Conservation (phyloP, 2,329 filamentous ascomycete species). For the Gnomoniopsis smithogilvyi region DNA sequence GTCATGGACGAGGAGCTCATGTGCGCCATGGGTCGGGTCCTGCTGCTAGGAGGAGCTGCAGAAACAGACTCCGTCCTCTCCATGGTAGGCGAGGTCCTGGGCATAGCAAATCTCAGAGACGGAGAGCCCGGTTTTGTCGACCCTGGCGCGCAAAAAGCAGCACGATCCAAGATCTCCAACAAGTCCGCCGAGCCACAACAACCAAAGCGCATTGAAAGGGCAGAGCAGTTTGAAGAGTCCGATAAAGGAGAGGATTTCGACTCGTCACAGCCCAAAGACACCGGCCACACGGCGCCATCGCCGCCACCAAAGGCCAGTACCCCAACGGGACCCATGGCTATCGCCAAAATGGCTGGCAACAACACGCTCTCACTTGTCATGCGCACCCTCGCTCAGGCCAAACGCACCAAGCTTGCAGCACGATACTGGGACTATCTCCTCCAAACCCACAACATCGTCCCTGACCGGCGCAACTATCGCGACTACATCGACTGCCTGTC, state of each 20-base stretch:
- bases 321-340: not conserved
- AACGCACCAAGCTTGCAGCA: constrained; percentile 58
- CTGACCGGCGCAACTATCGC: constrained; percentile 70
- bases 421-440: constrained; percentile 79
- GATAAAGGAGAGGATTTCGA: constrained; percentile 1
- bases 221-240: constrained; percentile 2
- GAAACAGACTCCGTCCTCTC: constrained; percentile 72
- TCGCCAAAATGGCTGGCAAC: constrained; percentile 28
- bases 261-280: not conserved
- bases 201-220: not conserved
- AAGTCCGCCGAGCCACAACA: not conserved
- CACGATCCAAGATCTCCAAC: not conserved
- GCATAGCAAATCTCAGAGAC: constrained; percentile 55
- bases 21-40: constrained; percentile 73
- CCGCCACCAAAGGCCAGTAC: not conserved
- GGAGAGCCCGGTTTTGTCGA: constrained; percentile 2
- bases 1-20: constrained; percentile 76
- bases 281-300: not conserved
- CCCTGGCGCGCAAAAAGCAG: constrained; percentile 1
- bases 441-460: constrained; percentile 55
- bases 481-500: constrained; percentile 66
- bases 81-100: constrained; percentile 79
- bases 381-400: constrained; percentile 57
- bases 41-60: constrained; percentile 61
- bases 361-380: constrained; percentile 69